These are phyloP conservation scores for Trichoderma koningiopsis DNA, from an alignment of 2,329 filamentous ascomycete species.

Conservation along the genomic window DNA sequence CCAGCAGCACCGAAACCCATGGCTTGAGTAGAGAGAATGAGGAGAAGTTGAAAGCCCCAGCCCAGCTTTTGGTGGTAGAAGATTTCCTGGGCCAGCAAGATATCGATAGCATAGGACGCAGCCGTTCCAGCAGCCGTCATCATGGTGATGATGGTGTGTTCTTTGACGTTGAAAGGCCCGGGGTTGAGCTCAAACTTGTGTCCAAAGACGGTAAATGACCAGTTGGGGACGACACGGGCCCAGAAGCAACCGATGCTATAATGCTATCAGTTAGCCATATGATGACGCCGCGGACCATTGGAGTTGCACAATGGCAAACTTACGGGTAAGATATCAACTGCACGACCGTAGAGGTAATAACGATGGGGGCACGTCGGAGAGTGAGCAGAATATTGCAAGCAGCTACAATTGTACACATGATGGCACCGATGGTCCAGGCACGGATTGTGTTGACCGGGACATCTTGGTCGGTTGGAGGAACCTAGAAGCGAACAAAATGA, in stretches of 20 bases:
- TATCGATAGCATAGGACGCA: slow-evolving; percentile 45
- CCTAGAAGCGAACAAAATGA: slow-evolving; percentile 19
- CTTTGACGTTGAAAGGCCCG: slow-evolving; percentile 49
- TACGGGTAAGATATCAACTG: slow-evolving; percentile 57
- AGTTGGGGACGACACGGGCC: slow-evolving; percentile 39
- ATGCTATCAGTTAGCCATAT: background rate
- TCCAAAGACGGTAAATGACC: slow-evolving; percentile 39
- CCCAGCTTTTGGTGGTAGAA: slow-evolving; percentile 57
- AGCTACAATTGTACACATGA: slow-evolving; percentile 61
- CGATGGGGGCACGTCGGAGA: slow-evolving; percentile 52
- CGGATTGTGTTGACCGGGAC: slow-evolving; percentile 60
- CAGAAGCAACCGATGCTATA: slow-evolving; percentile 37
- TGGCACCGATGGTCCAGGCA: slow-evolving; percentile 59
- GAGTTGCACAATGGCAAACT: slow-evolving; percentile 15
- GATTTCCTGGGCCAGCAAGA: slow-evolving; percentile 46
- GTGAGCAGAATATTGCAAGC: slow-evolving; percentile 58
- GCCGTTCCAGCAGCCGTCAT: slow-evolving; percentile 44
- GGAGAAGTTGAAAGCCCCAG: slow-evolving; percentile 59
- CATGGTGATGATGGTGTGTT: slow-evolving; percentile 53
- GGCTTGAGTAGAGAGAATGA: slow-evolving; percentile 62
- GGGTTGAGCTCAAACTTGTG: slow-evolving; percentile 42
- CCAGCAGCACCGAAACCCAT: slow-evolving; percentile 67
- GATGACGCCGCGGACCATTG: background rate
- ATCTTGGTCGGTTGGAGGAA: slow-evolving; percentile 52
- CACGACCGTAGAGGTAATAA: slow-evolving; percentile 56